Conservation (phyloP, 768 basidiomycete genomes). For the Filobasidium wieringae region DNA sequence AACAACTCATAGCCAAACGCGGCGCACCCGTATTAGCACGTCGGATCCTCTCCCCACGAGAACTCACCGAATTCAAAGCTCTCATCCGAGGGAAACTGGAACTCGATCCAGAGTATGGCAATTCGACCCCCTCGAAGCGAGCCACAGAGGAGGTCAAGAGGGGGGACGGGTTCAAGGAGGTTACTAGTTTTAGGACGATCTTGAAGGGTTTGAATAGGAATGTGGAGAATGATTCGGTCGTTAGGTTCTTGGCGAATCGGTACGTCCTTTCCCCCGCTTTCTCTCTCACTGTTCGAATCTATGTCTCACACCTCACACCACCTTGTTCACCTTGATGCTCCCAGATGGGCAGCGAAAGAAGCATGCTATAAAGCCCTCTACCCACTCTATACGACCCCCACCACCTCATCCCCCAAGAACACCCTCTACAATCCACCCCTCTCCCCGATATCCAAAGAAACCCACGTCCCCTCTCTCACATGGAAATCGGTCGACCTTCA, state of each 20-base stretch:
- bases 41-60: conserved; percentile 9
- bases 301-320: not conserved
- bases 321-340: not conserved
- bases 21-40: conserved; percentile 5
- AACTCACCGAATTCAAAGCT: conserved; percentile 6
- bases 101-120: not conserved
- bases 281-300: too few species aligned
- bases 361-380: conserved; percentile 14
- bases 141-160: not conserved
- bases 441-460: not conserved
- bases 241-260: conserved; percentile 1
- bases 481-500: conserved; percentile 9
- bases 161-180: not conserved
- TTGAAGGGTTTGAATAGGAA: conserved; percentile 1
- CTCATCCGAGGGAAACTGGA: not conserved
- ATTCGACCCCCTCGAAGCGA: not conserved
- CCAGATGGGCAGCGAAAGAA: conserved; percentile 17
- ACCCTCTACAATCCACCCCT: not conserved
- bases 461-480: not conserved
- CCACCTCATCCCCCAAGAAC: not conserved
- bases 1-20: not conserved
- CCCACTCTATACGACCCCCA: not conserved
- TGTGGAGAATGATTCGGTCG: not conserved
- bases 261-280: not conserved
- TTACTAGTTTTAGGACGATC: not conserved